Base-by-base conservation (phyloP, 352 stramenopile genomes). In the Phytophthora capsici region DNA sequence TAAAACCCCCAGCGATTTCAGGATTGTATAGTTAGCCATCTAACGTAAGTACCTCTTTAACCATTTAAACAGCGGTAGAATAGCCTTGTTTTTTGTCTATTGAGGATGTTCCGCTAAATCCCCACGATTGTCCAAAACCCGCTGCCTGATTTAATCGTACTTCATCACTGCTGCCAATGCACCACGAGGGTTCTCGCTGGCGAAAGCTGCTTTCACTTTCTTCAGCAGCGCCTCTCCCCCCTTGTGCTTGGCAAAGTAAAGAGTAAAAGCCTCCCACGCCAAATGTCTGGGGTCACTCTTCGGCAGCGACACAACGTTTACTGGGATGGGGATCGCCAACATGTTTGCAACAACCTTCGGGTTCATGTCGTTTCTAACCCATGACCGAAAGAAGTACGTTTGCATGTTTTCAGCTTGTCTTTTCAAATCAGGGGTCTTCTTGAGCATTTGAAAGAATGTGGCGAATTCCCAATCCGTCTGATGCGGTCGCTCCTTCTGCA, bases 361-460 rank as follows among this genome's bases (percentile, higher is more conserved):
- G 14, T 38, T 13, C 5, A 48, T 8, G 8, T 19, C 23, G 12
- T 6, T 14, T 13, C 1, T 2, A 3, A 40, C 0, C 37, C 16
- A 58, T 36, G 30, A 1, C 13, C 14, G 4, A 16, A 59, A 59
- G 3, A 51, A 1, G 16, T 22, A 1, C 3, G 6, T 17, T 13
- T 59, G 38, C 40, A 59, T 43, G 40, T 34, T 59, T 8, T 50
- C 52, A 30, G 38, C 52, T 6, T 51, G 25, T 1, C 2, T 50
- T 41, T 50, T 59, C 13, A 44, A 23, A 1, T 59, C 25, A 2
- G 52, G 40, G 2, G 8, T 20, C 2, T 44, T 13, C 40, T 43
- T 50, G 2, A 59, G 36, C 6, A 12, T 4, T 22, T 59, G 52
- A 4, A 50, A 59, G 4, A 51, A 12, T 20, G 6, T 43, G 30